Evolutionary conservation across 2,329 filamentous ascomycete species (phyloP), one percentile per base, ranked within the genome.

Genomic region (Aspergillus fischeri): DNA sequence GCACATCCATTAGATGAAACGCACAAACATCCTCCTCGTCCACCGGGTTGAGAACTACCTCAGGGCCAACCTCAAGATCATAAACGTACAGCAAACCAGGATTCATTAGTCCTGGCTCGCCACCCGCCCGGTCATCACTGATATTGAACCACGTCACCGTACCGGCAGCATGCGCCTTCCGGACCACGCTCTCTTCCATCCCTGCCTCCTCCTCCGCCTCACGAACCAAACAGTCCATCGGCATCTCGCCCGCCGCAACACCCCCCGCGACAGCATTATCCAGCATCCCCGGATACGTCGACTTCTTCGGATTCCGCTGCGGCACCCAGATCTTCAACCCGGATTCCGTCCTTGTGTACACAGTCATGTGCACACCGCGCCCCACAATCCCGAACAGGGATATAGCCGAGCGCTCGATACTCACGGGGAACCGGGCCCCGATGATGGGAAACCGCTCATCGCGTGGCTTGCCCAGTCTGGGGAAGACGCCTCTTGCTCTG

Each of bases 261-360:
- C 56, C 56, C 5, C 56, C 56, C 5, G 56, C 56, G 11, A 58
- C 56, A 3, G 56, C 49, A 51, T 58, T 58, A 41, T 58, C 56
- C 27, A 58, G 24, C 28, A 52, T 21, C 1, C 53, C 53, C 9
- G 53, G 53, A 32, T 52, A 58, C 1, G 53, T 50, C 3, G 44
- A 29, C 49, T 58, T 58, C 8, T 51, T 50, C 9, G 20, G n/a
- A 21, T 52, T 52, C 10, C 56, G 53, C 49, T 50, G 49, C 4
- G 56, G 53, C 17, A 58, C 47, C 56, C 56, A 58, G 27, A 58
- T 52, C 45, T 52, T 55, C 25, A 52, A 7, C 11, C 45, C 53
- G 0, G 53, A 25, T 0, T 21, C 35, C 3, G 49, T 52, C 25
- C 49, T 27, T 3, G 53, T 50, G 11, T 58, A 58, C 6, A 51